phyloP scores from a whole-genome alignment of 306 rosid genomes.

The Luffa aegyptiaca region DNA sequence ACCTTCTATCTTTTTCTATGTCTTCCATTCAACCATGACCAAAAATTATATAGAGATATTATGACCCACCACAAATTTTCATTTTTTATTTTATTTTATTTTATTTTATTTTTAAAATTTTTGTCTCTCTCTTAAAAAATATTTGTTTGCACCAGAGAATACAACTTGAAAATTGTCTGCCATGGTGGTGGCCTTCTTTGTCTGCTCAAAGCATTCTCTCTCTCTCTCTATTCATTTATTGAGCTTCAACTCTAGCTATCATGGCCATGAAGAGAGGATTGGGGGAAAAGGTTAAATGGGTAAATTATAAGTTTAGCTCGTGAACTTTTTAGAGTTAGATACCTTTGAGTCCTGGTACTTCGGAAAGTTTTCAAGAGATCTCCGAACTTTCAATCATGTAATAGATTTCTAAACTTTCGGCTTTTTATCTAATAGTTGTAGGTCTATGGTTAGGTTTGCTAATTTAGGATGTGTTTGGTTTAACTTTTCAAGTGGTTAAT shows the following conservation, averaged over 20 bases:
- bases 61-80: not conserved
- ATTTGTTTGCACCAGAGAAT: not conserved
- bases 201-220: not conserved
- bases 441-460: too few relatives aligned
- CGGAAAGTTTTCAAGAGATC: too few relatives aligned
- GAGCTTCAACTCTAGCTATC: not conserved
- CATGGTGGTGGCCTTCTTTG: not conserved
- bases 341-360: too few relatives aligned
- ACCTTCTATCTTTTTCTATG: not conserved
- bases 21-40: slow-evolving; percentile 1
- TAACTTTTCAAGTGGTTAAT: too few relatives aligned
- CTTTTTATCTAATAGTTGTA: too few relatives aligned
- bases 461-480: too few relatives aligned
- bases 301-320: too few relatives aligned
- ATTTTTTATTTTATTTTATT: too few relatives aligned
- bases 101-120: too few relatives aligned
- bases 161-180: not conserved
- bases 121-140: not conserved
- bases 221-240: not conserved
- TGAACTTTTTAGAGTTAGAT: too few relatives aligned
- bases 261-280: not conserved
- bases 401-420: too few relatives aligned
- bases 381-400: too few relatives aligned
- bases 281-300: not conserved
- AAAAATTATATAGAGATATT: not conserved